Evolutionary conservation across 345 rosid genomes (phyloP), one percentile per base, ranked within the genome.

Genomic region (Pistacia atlantica): DNA sequence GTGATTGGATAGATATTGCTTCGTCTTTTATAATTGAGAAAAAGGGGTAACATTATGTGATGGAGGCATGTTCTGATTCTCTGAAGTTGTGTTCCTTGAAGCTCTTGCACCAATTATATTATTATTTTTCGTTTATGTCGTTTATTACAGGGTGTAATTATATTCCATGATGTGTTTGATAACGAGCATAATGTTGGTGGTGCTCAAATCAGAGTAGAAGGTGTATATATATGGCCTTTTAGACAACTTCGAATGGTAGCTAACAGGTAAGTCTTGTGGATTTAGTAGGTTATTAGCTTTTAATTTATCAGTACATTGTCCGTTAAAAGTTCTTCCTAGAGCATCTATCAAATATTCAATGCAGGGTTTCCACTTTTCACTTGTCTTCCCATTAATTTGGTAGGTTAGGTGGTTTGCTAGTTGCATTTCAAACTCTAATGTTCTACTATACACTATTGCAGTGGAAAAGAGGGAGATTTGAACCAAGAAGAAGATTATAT

Each of bases 221-320:
- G 99, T 86, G 99, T 96, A 67, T 96, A 96, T 86, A 96, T 96
- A 80, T 96, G 97, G 98, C 99, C 99, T 59, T 96, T 96, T 84
- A 91, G 92, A 86, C 99, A 96, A 78, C 99, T 96, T 67, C 97
- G 98, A 49, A 84, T 96, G 92, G 94, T 93, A 58, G 95, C 97
- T 70, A 88, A 87, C 87, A 96, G 99, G 99, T 96, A 87, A 58
- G 71, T 56, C 25, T 64, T 78, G 20, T 46, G 4, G 57, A 55
- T 35, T 75, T 56, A 35, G 48, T 28, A 59, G 66, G 10, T 74
- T 67, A 18, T 31, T 62, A 22, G 33, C 55, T 22, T 63, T 18
- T 10, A 35, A 37, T 71, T 37, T 56, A 9, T 56, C 48, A 11
- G 54, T 37, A 31, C 62, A 12, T 68, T 62, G 49, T 60, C 25